phyloP scores from a whole-genome alignment of 768 basidiomycete species.

The Kondoa subrosea region DNA sequence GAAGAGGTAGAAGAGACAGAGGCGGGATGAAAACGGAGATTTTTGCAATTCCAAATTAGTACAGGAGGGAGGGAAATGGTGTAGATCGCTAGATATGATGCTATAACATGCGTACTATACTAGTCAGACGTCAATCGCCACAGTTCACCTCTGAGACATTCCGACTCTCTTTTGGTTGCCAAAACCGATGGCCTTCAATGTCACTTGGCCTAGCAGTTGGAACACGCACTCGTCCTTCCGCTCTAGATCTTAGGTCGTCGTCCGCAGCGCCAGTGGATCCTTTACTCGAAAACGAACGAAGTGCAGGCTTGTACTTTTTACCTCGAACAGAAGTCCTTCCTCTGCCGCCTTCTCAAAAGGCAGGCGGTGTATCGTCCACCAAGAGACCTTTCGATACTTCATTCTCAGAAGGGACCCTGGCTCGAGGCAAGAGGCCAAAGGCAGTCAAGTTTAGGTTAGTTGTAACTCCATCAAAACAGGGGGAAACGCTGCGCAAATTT shows the following conservation, averaged over 20 bases:
- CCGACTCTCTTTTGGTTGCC: not conserved
- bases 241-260: not conserved
- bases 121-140: no score
- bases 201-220: not conserved
- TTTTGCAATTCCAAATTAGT: no score
- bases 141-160: no score
- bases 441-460: conserved; percentile 24
- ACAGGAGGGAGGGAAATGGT: no score
- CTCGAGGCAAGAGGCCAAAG: conserved; percentile 24
- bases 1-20: no score
- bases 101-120: no score
- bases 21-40: no score
- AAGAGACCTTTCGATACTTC: conserved; percentile 6
- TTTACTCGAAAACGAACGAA: not conserved
- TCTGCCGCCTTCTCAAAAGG: not conserved
- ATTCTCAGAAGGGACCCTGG: conserved; percentile 13
- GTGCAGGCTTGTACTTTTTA: not conserved
- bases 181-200: not conserved
- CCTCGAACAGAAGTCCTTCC: not conserved
- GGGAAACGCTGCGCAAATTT: not conserved
- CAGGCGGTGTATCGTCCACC: conserved; percentile 1
- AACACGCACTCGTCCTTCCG: not conserved
- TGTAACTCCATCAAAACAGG: not conserved
- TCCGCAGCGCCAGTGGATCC: not conserved
- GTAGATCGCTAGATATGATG: no score